Percentiles rank a stretch among this genome's conserved stretches.
Evolutionary conservation across 352 stramenopile genomes (phyloP).

Genomic region (Thraustotheca clavata): DNA sequence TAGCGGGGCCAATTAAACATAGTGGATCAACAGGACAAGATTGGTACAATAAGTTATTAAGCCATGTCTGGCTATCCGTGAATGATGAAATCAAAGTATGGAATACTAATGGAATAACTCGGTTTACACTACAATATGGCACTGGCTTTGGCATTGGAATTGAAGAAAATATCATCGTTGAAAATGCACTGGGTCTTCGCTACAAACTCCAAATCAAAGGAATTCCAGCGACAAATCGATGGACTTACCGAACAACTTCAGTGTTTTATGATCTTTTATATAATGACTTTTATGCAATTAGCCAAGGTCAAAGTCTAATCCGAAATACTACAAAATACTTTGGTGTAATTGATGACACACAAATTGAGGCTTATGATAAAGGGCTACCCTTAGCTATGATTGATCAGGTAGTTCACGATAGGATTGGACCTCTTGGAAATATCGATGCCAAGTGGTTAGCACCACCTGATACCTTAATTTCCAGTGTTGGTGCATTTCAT

Average conservation of each 20-base stretch:
- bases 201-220: not conserved
- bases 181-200: constrained; percentile 4
- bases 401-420: not conserved
- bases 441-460: constrained; percentile 3
- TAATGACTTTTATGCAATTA: not conserved
- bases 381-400: not conserved
- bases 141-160: not conserved
- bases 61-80: not conserved
- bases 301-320: not conserved
- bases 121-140: constrained; percentile 12
- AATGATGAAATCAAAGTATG: not conserved
- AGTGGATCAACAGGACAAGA: not conserved
- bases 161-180: not conserved
- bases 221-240: not conserved
- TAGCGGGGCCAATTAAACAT: not conserved
- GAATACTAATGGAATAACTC: not conserved
- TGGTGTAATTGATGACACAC: not conserved
- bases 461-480: not conserved
- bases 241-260: not conserved
- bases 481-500: not conserved
- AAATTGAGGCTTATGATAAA: not conserved
- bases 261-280: not conserved
- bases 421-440: constrained; percentile 3
- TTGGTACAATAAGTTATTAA: not conserved
- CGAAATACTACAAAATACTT: not conserved